Evolutionary conservation across 208 protist species (phyloP).

Genomic region (Pavlovales sp.): DNA sequence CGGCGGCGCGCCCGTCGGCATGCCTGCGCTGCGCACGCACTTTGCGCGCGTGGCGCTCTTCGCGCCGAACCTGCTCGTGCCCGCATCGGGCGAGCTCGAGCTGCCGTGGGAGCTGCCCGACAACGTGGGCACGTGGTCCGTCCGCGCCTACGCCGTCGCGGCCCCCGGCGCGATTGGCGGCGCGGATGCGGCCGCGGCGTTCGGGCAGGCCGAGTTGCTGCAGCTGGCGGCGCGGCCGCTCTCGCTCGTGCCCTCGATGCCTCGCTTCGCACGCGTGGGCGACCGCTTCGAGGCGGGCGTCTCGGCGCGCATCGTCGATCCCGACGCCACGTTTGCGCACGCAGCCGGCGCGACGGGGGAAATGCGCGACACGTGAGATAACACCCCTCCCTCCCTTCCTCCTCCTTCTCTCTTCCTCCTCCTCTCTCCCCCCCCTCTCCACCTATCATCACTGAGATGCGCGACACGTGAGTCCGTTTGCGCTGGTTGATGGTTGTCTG

Average conservation of each 20-base stretch:
- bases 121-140: conserved; percentile 15
- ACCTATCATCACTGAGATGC: too few relatives aligned
- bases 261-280: conserved; percentile 29
- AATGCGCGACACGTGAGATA: too few relatives aligned
- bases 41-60: conserved; percentile 12
- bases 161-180: background rate
- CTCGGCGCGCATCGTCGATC: background rate
- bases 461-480: too few relatives aligned
- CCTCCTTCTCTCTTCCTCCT: too few relatives aligned
- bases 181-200: background rate
- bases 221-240: background rate
- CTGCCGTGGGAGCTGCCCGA: conserved; percentile 22
- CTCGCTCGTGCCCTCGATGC: conserved; percentile 2
- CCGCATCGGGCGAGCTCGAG: background rate
- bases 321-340: background rate
- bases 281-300: background rate
- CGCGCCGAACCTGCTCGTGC: background rate
- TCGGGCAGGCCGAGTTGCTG: background rate
- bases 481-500: too few relatives aligned
- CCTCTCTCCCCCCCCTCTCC: too few relatives aligned
- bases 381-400: too few relatives aligned
- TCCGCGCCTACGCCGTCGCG: conserved; percentile 19
- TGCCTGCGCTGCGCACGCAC: background rate
- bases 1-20: background rate
- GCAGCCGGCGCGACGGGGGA: background rate